phyloP scores from a whole-genome alignment of 306 rosid species.

The Cicer pinnatifidum region DNA sequence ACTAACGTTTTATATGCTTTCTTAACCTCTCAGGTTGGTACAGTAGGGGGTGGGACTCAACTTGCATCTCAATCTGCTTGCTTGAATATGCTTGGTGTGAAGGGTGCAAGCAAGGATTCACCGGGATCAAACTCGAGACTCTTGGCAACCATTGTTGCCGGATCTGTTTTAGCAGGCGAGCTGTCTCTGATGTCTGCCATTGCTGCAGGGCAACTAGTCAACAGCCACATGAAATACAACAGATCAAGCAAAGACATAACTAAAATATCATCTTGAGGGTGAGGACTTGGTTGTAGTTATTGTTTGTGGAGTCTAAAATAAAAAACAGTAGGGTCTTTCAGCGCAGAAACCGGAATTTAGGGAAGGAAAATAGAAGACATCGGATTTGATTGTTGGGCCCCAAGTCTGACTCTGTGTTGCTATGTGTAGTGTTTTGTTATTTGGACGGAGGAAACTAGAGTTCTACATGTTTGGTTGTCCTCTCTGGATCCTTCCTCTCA shows the following conservation, averaged over 20 bases:
- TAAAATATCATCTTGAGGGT: conserved; percentile 45
- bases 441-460: conserved; percentile 42
- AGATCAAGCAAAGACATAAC: conserved; percentile 62
- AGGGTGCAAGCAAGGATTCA: conserved; percentile 71
- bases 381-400: conserved; percentile 35
- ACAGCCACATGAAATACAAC: conserved; percentile 84
- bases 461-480: conserved; percentile 15
- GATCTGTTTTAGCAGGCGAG: conserved; percentile 78
- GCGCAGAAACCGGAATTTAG: conserved; percentile 8
- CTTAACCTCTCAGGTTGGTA: conserved; percentile 63
- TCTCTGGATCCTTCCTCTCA: conserved; percentile 21
- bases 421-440: conserved; percentile 38
- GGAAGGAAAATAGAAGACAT: conserved; percentile 25
- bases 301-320: conserved; percentile 42
- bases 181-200: conserved; percentile 77
- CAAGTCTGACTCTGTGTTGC: conserved; percentile 37
- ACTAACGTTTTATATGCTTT: conserved; percentile 19
- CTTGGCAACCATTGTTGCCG: conserved; percentile 69
- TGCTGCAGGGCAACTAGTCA: conserved; percentile 75
- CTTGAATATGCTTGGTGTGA: conserved; percentile 76
- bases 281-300: conserved; percentile 26
- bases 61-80: conserved; percentile 87
- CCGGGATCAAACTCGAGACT: conserved; percentile 75
- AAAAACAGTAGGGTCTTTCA: neutral
- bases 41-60: conserved; percentile 83